phyloP scores from a whole-genome alignment of 176 grass and related monocot genomes.

The Eremochloa ophiuroides region DNA sequence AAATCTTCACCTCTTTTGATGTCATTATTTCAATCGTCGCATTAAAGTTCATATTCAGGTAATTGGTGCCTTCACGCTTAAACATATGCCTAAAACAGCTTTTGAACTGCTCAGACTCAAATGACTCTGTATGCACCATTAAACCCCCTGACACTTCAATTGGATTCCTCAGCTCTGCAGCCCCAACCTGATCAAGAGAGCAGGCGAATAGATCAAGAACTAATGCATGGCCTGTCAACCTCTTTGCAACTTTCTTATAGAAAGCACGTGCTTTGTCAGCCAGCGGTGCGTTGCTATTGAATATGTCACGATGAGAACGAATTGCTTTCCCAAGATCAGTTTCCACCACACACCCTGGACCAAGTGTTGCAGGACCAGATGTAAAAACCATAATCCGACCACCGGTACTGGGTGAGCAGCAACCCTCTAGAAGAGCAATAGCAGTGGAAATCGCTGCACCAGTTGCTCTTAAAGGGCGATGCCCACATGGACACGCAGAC shows the following conservation, averaged over 20 bases:
- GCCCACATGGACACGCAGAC: constrained; percentile 40
- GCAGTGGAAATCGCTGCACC: constrained; percentile 83
- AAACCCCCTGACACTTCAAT: constrained; percentile 85
- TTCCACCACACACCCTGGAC: constrained; percentile 81
- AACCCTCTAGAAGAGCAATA: constrained; percentile 87
- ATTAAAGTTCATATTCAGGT: constrained; percentile 92
- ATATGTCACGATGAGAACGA: constrained; percentile 82
- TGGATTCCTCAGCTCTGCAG: constrained; percentile 78
- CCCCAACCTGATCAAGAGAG: constrained; percentile 95
- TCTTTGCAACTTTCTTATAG: constrained; percentile 77
- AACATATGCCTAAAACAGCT: constrained; percentile 76
- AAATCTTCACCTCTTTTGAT: constrained; percentile 92
- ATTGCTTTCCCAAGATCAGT: constrained; percentile 76
- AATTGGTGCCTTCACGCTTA: constrained; percentile 47
- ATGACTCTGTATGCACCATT: constrained; percentile 78
- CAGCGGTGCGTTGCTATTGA: constrained; percentile 58
- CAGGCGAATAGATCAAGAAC: constrained; percentile 89
- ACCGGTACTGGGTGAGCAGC: constrained; percentile 50
- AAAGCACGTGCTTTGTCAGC: constrained; percentile 62
- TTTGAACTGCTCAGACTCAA: constrained; percentile 86
- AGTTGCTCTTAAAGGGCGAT: constrained; percentile 61
- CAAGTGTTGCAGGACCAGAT: constrained; percentile 82
- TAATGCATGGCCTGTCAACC: constrained; percentile 63
- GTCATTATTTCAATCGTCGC: constrained; percentile 79
- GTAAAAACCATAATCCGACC: constrained; percentile 88